Conservation (phyloP, 768 basidiomycete species). For the Tulasnella sp. region DNA sequence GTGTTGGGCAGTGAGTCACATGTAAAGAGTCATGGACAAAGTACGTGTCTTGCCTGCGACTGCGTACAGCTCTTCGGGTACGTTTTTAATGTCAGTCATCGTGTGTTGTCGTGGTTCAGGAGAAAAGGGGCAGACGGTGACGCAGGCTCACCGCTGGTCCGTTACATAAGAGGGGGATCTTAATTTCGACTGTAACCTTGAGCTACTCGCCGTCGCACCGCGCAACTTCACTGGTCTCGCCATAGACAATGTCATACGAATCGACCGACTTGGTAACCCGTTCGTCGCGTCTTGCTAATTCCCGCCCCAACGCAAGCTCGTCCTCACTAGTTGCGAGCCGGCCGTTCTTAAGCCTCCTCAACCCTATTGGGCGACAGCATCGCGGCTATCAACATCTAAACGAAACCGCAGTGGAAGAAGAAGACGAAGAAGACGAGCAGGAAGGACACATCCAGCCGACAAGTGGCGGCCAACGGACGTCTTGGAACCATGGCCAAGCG, state of each 20-base stretch:
- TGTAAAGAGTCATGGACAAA: neutral
- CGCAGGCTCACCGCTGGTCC: too few species aligned
- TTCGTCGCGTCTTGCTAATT: neutral
- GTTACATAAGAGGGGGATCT: neutral
- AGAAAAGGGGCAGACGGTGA: neutral
- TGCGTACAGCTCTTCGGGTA: slow-evolving; percentile 49
- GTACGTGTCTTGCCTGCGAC: slow-evolving; percentile 47
- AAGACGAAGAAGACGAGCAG: slow-evolving; percentile 36
- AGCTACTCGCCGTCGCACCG: too few species aligned
- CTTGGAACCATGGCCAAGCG: neutral
- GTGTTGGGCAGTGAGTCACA: neutral
- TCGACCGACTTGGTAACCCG: slow-evolving; percentile 6
- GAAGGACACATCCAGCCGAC: slow-evolving; percentile 1
- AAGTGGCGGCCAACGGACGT: neutral
- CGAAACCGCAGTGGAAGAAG: slow-evolving; percentile 60
- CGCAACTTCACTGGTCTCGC: neutral
- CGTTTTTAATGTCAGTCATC: neutral
- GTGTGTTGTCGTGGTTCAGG: neutral
- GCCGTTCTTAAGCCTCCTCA: slow-evolving; percentile 71
- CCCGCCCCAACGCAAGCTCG: slow-evolving; percentile 2
- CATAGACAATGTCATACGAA: slow-evolving; percentile 7
- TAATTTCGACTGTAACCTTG: slow-evolving; percentile 1
- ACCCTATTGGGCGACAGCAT: slow-evolving; percentile 61
- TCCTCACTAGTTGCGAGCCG: slow-evolving; percentile 26
- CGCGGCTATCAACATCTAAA: slow-evolving; percentile 65